A percentile compares a stretch with the other conserved stretches of the same genome.
Evolutionary conservation across 139 green algal genomes (phyloP).

Genomic region (Mychonastes homosphaera): DNA sequence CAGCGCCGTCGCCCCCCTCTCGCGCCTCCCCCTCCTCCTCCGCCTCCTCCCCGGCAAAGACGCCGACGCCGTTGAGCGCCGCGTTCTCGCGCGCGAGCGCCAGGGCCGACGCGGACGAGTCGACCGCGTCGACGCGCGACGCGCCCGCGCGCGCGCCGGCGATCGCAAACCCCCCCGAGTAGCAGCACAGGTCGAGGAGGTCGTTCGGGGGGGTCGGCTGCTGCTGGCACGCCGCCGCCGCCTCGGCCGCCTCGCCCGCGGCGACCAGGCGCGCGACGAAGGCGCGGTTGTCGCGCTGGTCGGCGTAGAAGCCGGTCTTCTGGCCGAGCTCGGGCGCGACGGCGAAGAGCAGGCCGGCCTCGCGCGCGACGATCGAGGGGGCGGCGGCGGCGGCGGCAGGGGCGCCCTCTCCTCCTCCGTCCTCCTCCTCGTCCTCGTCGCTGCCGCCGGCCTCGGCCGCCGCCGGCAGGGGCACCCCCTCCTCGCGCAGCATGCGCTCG

Average conservation of each 20-base stretch:
- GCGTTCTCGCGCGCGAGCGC: constrained; percentile 59
- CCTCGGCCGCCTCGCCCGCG: constrained; percentile 31
- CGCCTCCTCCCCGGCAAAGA: background rate
- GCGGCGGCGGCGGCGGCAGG: background rate
- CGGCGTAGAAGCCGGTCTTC: constrained; percentile 69
- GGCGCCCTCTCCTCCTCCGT: background rate
- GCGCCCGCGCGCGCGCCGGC: constrained; percentile 44
- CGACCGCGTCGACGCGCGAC: constrained; percentile 34
- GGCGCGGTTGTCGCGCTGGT: constrained; percentile 72
- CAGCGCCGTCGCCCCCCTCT: background rate
- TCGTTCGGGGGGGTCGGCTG: too few relatives aligned
- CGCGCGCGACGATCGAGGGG: constrained; percentile 26
- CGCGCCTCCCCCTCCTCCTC: constrained; percentile 3
- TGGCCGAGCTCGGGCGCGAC: constrained; percentile 33
- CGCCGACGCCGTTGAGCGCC: constrained; percentile 55
- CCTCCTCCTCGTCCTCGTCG: constrained; percentile 1
- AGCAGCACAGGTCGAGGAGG: constrained; percentile 86
- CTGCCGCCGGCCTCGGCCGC: background rate
- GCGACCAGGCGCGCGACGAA: constrained; percentile 46
- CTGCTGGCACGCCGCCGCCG: too few relatives aligned
- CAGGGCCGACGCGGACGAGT: constrained; percentile 56
- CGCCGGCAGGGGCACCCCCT: background rate
- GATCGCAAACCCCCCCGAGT: constrained; percentile 44
- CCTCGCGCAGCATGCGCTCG: background rate
- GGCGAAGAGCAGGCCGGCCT: constrained; percentile 37